Base-by-base conservation (phyloP, 2,329 filamentous ascomycete genomes). In the Pseudocercospora pini-densiflorae region DNA sequence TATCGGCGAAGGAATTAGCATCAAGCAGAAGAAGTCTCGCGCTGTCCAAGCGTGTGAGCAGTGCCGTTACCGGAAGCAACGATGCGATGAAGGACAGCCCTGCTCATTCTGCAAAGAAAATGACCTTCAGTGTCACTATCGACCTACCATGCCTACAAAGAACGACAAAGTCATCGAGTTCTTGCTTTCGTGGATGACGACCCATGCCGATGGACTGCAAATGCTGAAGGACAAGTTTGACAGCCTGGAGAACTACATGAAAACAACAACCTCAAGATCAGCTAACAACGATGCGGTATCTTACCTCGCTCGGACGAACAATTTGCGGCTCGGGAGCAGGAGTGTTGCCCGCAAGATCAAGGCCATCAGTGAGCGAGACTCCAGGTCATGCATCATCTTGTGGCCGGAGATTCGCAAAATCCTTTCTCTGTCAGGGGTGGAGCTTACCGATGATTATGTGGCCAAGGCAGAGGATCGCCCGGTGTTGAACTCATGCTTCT, bases 131-230 rank as follows among this genome's bases (percentile, higher is more conserved):
- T 97, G 92, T 81, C 89, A 91, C 77, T 97, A 97, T 78, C 89
- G 93, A 71, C 93, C 97, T 75, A 90, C 94, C 3, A 90, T 92
- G n/a, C 92, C 92, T 9, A 94, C 95, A 76, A 93, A 94, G 80
- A 82, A 68, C 71, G 81, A 71, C 58, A 68, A 71, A 29, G 83
- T 80, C 66, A 77, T 81, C 69, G 78, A 80, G 69, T 77, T 82
- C 71, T 79, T 84, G 45, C 74, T 82, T 59, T 78, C 81, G 16
- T 77, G 79, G 54, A 71, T 83, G 36, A 79, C 80, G 61, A 74
- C 71, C 61, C 71, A 79, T 57, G 73, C 73, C 62, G 66, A 70
- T 14, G 59, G 75, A 1, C 67, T 76, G 6, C 60, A 69, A 27
- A 63, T 62, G 27, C 51, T 71, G 14, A 58, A 24, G 21, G 47